These are phyloP conservation scores for Oryza meridionalis DNA, from an alignment of 176 grass and related monocot genomes.

Conservation along the genomic window DNA sequence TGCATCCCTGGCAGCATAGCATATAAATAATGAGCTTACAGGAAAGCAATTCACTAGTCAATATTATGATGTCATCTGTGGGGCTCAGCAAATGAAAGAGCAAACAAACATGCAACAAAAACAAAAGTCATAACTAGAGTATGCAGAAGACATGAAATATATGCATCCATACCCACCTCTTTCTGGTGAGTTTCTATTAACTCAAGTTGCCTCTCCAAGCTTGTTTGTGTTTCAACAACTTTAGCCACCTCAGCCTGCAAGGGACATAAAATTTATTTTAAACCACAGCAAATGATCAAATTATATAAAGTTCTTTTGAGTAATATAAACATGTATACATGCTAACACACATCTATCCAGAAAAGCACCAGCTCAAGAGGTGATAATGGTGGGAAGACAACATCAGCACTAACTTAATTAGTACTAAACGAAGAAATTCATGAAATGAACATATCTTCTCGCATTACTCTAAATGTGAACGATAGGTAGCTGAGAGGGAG, in stretches of 20 bases:
- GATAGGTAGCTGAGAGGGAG: neutral
- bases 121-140: conserved; percentile 1
- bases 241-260: conserved; percentile 96
- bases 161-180: conserved; percentile 58
- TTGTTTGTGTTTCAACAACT: conserved; percentile 97
- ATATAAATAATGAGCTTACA: neutral
- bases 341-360: neutral
- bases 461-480: conserved; percentile 11
- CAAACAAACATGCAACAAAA: neutral
- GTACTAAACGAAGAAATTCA: neutral
- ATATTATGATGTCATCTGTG: conserved; percentile 5
- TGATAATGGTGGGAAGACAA: neutral
- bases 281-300: neutral
- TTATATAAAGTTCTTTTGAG: neutral
- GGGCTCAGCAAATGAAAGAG: conserved; percentile 3
- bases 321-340: neutral
- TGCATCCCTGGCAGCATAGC: neutral
- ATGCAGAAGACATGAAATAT: conserved; percentile 1
- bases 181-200: conserved; percentile 97
- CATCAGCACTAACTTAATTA: neutral
- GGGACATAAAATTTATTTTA: neutral
- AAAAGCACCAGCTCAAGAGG: neutral
- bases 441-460: neutral
- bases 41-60: conserved; percentile 15
- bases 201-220: conserved; percentile 91